These are phyloP conservation scores for Rhizophagus clarus DNA, from an alignment of 192 early-diverging fungal species.

Conservation along the genomic window DNA sequence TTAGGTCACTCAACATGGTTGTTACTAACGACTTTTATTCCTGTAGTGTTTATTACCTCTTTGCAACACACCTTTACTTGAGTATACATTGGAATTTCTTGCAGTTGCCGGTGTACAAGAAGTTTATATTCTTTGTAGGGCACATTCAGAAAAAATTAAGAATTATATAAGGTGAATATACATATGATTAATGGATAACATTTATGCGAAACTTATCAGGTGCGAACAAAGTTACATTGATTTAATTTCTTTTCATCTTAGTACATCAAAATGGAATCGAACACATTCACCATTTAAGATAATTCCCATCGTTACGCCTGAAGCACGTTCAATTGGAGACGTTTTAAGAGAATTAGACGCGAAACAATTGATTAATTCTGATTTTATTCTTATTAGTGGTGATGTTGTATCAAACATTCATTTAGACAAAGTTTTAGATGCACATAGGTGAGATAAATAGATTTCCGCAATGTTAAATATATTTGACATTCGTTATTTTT, in stretches of 20 bases:
- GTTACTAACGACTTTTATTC: background rate
- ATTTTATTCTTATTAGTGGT: slow-evolving; percentile 92
- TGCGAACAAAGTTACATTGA: no score
- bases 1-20: background rate
- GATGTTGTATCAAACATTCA: slow-evolving; percentile 92
- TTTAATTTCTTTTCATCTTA: slow-evolving; percentile 18
- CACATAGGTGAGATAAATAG: slow-evolving; percentile 55
- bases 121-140: slow-evolving; percentile 82
- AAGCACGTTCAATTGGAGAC: slow-evolving; percentile 83
- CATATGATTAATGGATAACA: background rate
- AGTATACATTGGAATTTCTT: slow-evolving; percentile 94
- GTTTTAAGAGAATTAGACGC: slow-evolving; percentile 88
- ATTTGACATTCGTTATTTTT: background rate
- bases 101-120: slow-evolving; percentile 85
- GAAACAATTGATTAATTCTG: slow-evolving; percentile 73
- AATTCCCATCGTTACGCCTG: slow-evolving; percentile 69
- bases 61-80: slow-evolving; percentile 94
- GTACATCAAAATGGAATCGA: slow-evolving; percentile 74
- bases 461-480: background rate
- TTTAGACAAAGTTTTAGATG: slow-evolving; percentile 71
- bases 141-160: slow-evolving; percentile 82
- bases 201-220: background rate
- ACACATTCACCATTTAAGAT: slow-evolving; percentile 69
- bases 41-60: slow-evolving; percentile 86
- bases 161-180: slow-evolving; percentile 75